phyloP scores from a whole-genome alignment of 2,329 filamentous ascomycete species.

The Trichoderma simmonsii region DNA sequence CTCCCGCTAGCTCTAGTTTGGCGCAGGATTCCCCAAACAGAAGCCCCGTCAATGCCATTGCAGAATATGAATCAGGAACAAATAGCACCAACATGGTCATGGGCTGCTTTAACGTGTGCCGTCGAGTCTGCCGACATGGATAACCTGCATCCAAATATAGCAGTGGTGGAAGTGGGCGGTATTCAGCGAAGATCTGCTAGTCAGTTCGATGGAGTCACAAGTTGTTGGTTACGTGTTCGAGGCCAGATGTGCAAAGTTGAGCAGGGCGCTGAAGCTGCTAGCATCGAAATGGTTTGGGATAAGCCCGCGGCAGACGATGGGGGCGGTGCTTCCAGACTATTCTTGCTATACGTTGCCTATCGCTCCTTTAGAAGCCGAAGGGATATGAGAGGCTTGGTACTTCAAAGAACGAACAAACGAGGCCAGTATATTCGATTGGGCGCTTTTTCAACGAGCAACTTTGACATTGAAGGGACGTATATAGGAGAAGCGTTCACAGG shows the following conservation, averaged over 20 bases:
- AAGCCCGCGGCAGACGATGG: not conserved
- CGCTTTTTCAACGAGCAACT: not conserved
- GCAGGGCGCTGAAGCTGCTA: not conserved
- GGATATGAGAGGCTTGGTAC: not conserved
- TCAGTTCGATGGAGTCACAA: not conserved
- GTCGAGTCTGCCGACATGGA: not conserved
- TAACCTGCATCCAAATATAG: not conserved
- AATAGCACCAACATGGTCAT: not conserved
- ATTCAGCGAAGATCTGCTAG: not conserved
- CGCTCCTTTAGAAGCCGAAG: not conserved
- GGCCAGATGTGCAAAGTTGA: not conserved
- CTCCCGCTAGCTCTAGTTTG: not conserved
- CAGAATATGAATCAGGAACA: not conserved
- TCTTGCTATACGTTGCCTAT: not conserved
- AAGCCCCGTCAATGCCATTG: not conserved
- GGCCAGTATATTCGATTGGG: not conserved
- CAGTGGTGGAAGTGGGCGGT: not conserved
- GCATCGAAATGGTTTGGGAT: not conserved
- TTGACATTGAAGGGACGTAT: not conserved
- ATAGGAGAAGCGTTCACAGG: not conserved
- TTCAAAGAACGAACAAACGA: not conserved
- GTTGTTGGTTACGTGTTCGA: not conserved
- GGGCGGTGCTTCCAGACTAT: not conserved
- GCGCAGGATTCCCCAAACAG: not conserved
- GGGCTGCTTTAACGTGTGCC: not conserved